Percentiles rank a stretch among this genome's conserved stretches.
phyloP scores from a whole-genome alignment of 495 filamentous ascomycete genomes.

The Pseudomonodictys pantanalensis region DNA sequence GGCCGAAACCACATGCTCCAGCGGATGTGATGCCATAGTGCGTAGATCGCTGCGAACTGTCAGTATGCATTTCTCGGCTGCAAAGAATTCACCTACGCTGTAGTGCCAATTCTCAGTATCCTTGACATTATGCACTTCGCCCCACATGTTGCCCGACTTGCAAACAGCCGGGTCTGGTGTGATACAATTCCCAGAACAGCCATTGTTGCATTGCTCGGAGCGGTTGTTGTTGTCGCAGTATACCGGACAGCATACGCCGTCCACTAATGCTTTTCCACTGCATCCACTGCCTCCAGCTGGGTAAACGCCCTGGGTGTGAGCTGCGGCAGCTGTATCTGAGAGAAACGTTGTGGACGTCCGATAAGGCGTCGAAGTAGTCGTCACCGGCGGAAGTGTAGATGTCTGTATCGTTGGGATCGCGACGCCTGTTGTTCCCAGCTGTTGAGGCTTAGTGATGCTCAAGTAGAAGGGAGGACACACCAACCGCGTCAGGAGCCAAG shows the following conservation, averaged over 20 bases:
- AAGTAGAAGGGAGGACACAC: background rate
- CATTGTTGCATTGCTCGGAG: background rate
- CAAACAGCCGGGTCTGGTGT: background rate
- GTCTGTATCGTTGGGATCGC: too few relatives aligned
- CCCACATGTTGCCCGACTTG: background rate
- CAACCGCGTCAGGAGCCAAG: background rate
- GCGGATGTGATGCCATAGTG: constrained; percentile 1
- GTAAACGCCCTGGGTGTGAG: background rate
- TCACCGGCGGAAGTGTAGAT: too few relatives aligned
- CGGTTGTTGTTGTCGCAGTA: constrained; percentile 1
- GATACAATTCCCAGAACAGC: background rate
- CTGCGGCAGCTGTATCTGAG: background rate
- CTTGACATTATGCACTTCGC: background rate
- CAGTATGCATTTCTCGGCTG: background rate
- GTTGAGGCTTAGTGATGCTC: background rate
- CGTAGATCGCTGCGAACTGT: background rate
- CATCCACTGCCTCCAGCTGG: background rate
- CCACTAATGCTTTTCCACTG: background rate
- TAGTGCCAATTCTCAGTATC: background rate
- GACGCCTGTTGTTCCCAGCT: background rate
- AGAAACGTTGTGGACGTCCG: too few relatives aligned
- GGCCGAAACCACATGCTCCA: background rate
- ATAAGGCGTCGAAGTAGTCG: too few relatives aligned
- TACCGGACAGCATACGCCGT: background rate
- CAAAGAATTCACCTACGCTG: background rate